A percentile compares a stretch with the other conserved stretches of the same genome.
These are phyloP conservation scores for Nicotiana paniculata DNA, from an alignment of 257 asterid species.

Conservation along the genomic window DNA sequence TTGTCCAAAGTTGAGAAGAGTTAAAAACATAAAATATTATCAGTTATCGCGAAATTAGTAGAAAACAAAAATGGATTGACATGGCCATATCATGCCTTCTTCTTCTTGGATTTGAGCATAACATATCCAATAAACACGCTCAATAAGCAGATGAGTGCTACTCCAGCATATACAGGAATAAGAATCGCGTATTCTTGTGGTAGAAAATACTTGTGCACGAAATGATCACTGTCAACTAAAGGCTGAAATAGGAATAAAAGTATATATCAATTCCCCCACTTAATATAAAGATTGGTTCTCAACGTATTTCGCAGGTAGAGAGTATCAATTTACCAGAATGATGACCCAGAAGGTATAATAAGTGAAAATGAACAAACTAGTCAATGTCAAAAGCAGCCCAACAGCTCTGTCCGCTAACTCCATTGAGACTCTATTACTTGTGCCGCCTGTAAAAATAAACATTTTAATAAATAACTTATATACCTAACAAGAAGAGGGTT, in stretches of 20 bases:
- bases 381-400: slow-evolving; percentile 63
- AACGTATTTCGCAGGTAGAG: neutral
- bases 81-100: too few relatives aligned
- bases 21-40: too few relatives aligned
- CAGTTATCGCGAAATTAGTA: too few relatives aligned
- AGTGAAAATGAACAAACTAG: slow-evolving; percentile 76
- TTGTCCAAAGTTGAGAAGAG: too few relatives aligned
- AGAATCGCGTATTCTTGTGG: slow-evolving; percentile 64
- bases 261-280: neutral
- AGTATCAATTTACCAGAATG: slow-evolving; percentile 53
- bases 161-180: slow-evolving; percentile 61
- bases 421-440: slow-evolving; percentile 21
- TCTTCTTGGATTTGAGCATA: too few relatives aligned
- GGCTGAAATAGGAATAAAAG: slow-evolving; percentile 45
- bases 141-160: slow-evolving; percentile 56
- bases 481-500: neutral
- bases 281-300: neutral
- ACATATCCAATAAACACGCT: too few relatives aligned
- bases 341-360: slow-evolving; percentile 91
- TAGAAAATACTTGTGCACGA: slow-evolving; percentile 73
- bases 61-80: too few relatives aligned
- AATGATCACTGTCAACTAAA: slow-evolving; percentile 73
- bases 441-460: neutral
- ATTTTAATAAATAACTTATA: neutral
- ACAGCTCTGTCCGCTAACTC: slow-evolving; percentile 78